Percentiles rank a stretch among this genome's conserved stretches.
Conservation (phyloP, 257 asterid species). For the Capsicum rhomboideum region DNA sequence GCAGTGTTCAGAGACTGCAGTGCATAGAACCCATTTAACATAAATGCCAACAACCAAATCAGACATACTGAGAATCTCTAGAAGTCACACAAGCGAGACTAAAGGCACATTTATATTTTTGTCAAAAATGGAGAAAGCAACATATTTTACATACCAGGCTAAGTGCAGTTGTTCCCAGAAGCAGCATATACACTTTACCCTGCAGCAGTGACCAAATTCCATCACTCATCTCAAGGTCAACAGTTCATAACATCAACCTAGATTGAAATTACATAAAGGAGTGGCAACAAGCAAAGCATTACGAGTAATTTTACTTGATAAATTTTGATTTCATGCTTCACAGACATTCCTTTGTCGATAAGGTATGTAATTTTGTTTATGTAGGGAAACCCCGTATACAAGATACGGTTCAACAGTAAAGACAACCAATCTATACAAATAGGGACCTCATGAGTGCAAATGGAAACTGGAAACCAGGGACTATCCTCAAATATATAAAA, state of each 20-base stretch:
- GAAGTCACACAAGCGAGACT: neutral
- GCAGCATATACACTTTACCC: slow-evolving; percentile 73
- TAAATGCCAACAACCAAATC: neutral
- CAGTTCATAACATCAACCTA: slow-evolving; percentile 1
- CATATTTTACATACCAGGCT: slow-evolving; percentile 50
- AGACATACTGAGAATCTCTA: neutral
- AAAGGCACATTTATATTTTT: neutral
- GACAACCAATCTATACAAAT: neutral
- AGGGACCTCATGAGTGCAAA: neutral
- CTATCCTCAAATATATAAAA: neutral
- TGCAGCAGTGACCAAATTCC: slow-evolving; percentile 21
- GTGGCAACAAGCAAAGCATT: neutral
- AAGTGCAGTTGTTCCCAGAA: slow-evolving; percentile 82
- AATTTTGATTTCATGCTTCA: neutral
- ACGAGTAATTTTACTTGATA: neutral
- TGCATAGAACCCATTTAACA: neutral
- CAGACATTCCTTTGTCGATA: neutral
- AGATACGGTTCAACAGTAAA: neutral
- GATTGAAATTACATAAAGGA: neutral
- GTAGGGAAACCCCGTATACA: neutral
- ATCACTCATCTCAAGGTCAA: neutral
- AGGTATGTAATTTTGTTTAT: neutral
- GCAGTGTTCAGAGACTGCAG: neutral
- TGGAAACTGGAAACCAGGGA: neutral
- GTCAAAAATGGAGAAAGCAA: slow-evolving; percentile 1